Evolutionary conservation across 441 rosid genomes (phyloP).

Genomic region (Flueggea neowawraea): DNA sequence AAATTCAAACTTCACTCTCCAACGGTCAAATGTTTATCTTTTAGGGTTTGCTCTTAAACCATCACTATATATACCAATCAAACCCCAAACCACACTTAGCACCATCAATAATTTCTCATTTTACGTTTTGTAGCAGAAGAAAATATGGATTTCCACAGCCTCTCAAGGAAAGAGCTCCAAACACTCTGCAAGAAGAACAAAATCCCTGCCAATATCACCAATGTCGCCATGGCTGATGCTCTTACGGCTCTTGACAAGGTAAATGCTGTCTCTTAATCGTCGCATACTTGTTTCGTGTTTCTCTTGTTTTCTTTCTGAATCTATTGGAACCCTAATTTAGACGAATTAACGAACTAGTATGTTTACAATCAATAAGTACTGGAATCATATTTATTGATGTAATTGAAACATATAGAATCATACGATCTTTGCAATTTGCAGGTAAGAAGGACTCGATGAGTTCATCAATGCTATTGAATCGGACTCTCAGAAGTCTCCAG

Average conservation of each 20-base stretch:
- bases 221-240: slow-evolving; percentile 91
- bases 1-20: slow-evolving; percentile 52
- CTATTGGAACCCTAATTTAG: too few relatives aligned
- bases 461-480: slow-evolving; percentile 28
- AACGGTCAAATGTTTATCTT: slow-evolving; percentile 54
- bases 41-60: slow-evolving; percentile 33
- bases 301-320: too few relatives aligned
- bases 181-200: slow-evolving; percentile 91
- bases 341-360: too few relatives aligned
- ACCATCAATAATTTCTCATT: not conserved
- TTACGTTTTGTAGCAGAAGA: not conserved
- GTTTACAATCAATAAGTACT: too few relatives aligned
- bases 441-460: slow-evolving; percentile 89
- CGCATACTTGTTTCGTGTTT: too few relatives aligned
- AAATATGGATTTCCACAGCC: slow-evolving; percentile 74
- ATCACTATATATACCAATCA: slow-evolving; percentile 5
- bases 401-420: too few relatives aligned
- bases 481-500: slow-evolving; percentile 34
- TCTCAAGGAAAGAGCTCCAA: slow-evolving; percentile 84
- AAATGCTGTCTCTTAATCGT: slow-evolving; percentile 18
- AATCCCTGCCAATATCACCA: slow-evolving; percentile 87
- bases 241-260: slow-evolving; percentile 69
- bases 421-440: too few relatives aligned
- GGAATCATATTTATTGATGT: too few relatives aligned
- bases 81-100: slow-evolving; percentile 3